Evolutionary conservation across 2,329 filamentous ascomycete genomes (phyloP).

Genomic region (Colletotrichum eleusines): DNA sequence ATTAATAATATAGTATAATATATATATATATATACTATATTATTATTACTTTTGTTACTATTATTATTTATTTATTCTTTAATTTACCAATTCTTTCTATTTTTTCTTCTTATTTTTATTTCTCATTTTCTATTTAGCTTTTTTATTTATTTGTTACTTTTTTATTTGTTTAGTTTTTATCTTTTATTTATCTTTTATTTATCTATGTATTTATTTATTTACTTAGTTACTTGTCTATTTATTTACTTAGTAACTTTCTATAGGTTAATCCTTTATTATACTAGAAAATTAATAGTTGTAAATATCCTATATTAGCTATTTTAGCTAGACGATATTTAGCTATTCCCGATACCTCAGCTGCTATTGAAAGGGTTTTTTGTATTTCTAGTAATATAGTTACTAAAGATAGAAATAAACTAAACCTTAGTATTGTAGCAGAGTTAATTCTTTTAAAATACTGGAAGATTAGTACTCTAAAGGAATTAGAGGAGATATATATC

Average conservation of each 20-base stretch:
- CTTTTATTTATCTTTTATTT: too few relatives aligned
- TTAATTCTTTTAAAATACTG: background rate
- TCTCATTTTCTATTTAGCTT: too few relatives aligned
- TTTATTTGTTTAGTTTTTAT: too few relatives aligned
- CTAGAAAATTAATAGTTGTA: background rate
- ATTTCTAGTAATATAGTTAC: slow-evolving; percentile 1
- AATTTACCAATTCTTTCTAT: too few relatives aligned
- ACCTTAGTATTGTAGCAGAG: background rate
- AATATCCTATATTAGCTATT: too few relatives aligned
- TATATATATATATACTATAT: background rate
- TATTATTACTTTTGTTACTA: too few relatives aligned
- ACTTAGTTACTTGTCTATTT: too few relatives aligned
- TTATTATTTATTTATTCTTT: too few relatives aligned
- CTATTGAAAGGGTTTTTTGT: background rate
- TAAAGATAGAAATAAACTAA: background rate
- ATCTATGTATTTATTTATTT: too few relatives aligned
- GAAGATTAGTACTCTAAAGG: background rate
- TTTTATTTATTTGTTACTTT: too few relatives aligned
- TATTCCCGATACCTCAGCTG: background rate
- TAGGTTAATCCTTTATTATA: background rate
- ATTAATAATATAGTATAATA: background rate
- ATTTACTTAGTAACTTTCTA: background rate
- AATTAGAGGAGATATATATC: background rate
- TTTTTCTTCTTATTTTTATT: too few relatives aligned
- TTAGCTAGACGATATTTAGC: background rate